Conservation (phyloP, 768 basidiomycete genomes). For the Termitomyces sp. region DNA sequence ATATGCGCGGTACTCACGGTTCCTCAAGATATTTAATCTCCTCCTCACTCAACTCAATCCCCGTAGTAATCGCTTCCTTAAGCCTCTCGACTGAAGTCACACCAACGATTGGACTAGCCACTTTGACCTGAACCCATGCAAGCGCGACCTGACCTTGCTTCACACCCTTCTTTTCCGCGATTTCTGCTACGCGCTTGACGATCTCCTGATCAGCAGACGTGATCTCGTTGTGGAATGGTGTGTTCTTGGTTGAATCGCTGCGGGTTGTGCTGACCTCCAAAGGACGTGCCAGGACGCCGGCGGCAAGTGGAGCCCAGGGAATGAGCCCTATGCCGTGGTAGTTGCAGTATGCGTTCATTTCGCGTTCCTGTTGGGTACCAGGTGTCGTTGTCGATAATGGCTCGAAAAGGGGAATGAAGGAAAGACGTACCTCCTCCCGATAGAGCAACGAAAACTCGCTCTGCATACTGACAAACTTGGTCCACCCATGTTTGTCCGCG, state of each 20-base stretch:
- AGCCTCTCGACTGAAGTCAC: constrained; percentile 19
- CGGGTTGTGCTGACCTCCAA: constrained; percentile 23
- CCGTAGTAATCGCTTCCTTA: constrained; percentile 16
- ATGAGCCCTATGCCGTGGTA: constrained; percentile 51
- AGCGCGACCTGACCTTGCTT: constrained; percentile 45
- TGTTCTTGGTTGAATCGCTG: constrained; percentile 13
- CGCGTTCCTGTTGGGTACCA: constrained; percentile 34
- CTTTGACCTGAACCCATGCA: constrained; percentile 37
- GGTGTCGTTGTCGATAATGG: neutral
- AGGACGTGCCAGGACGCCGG: constrained; percentile 37
- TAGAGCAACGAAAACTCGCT: constrained; percentile 52
- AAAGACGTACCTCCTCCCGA: constrained; percentile 38
- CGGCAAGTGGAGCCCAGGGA: constrained; percentile 44
- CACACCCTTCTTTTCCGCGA: constrained; percentile 37
- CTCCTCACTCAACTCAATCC: constrained; percentile 33
- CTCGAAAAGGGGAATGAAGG: neutral
- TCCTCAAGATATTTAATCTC: constrained; percentile 40
- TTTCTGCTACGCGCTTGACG: constrained; percentile 33
- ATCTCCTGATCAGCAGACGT: constrained; percentile 29
- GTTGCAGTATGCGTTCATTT: constrained; percentile 43
- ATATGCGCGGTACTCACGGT: constrained; percentile 23
- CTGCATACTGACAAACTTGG: constrained; percentile 57
- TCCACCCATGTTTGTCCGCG: constrained; percentile 43
- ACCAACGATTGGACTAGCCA: constrained; percentile 31
- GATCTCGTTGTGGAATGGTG: constrained; percentile 16